phyloP scores from a whole-genome alignment of 1,284 basidiomycete species.

The Nidula niveotomentosa region DNA sequence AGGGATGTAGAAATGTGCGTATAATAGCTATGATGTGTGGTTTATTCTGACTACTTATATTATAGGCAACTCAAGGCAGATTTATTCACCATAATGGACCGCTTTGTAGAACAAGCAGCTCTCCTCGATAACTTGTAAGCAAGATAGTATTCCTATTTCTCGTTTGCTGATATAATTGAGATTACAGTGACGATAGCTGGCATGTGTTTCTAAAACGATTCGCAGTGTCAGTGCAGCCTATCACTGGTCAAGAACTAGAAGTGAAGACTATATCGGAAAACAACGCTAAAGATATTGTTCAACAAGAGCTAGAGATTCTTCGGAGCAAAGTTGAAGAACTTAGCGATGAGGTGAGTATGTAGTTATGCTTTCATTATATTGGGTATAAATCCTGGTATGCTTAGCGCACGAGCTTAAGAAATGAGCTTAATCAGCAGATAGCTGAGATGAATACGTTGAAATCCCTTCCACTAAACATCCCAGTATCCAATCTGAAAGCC shows the following conservation, averaged over 20 bases:
- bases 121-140: conserved; percentile 63
- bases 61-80: conserved; percentile 64
- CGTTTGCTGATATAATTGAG: conserved; percentile 1
- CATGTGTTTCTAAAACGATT: conserved; percentile 60
- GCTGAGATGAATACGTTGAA: conserved; percentile 70
- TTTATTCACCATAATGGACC: conserved; percentile 60
- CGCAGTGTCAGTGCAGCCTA: conserved; percentile 59
- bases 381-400: no score
- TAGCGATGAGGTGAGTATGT: conserved; percentile 57
- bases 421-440: conserved; percentile 56
- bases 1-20: conserved; percentile 63
- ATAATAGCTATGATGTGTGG: background rate
- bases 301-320: conserved; percentile 64
- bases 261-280: conserved; percentile 41
- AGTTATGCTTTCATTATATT: no score
- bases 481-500: conserved; percentile 24
- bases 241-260: conserved; percentile 67
- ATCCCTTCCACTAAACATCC: conserved; percentile 41
- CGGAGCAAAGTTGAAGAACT: conserved; percentile 59
- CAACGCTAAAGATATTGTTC: conserved; percentile 42
- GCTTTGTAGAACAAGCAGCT: conserved; percentile 67
- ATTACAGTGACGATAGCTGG: conserved; percentile 63
- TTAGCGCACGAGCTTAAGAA: conserved; percentile 52
- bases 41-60: conserved; percentile 4
- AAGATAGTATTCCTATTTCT: no score